Base-by-base conservation (phyloP, 352 stramenopile genomes). In the Phytophthora sojae region DNA sequence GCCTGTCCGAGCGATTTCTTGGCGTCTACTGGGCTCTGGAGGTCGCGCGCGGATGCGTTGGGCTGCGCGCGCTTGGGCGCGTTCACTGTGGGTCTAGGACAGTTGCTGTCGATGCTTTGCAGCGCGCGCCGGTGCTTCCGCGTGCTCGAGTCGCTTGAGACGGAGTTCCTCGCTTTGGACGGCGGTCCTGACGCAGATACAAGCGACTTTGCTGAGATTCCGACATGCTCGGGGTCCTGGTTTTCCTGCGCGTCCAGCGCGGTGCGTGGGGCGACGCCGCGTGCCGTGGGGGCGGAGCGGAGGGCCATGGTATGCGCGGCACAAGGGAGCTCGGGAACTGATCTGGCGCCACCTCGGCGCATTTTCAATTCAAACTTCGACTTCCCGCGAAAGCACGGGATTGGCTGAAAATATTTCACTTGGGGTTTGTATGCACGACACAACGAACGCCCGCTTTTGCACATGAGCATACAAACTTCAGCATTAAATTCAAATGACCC, bases 191-290 rank as follows among this genome's bases (percentile, higher is more conserved):
- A 26, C 30, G 61, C 56, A 6, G 32, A 21, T 11, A 71, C 49
- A 26, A 66, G 17, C 2, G 7, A 23, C 30, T 75, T 70, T 8
- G 39, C 14, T 7, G 21, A n/a, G 19, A 52, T 29, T 57, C 30
- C 58, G 44, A 44, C 55, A 63, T 53, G 44, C 0, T 42, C 57
- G 26, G 69, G 71, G 7, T 80, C 72, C 57, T 71, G 30, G 32
- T 85, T 86, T 66, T 86, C 75, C 55, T 78, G 77, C n/a, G 69
- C 64, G n/a, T 71, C 32, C 19, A 44, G 45, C 56, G 45, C 61
- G 50, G 5, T 2, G 6, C 21, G 9, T 6, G n/a, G 1, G 12
- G 49, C 15, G 12, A 32, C 15, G 1, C 39, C 32, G n/a, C 30
- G 63, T 58, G 37, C 0, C 2, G 54, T 69, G 32, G 54, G 19